These are phyloP conservation scores for Manihot esculenta DNA, from an alignment of 441 rosid genomes.

Conservation along the genomic window DNA sequence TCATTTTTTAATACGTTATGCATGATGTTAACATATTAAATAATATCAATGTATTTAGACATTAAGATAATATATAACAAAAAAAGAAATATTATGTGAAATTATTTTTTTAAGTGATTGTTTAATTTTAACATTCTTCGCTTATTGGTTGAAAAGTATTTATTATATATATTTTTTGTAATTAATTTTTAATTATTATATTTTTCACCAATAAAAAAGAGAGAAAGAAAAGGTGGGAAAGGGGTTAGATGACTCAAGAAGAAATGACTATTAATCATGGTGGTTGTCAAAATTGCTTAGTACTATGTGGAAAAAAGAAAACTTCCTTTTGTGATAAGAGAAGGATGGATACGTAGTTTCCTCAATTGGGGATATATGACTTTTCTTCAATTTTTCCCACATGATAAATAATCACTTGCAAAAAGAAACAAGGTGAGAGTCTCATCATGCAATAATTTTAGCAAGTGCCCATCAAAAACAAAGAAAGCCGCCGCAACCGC, in stretches of 20 bases:
- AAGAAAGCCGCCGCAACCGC: not conserved
- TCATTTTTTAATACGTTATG: too few relatives aligned
- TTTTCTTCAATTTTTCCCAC: not conserved
- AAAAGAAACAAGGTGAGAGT: slow-evolving; percentile 10
- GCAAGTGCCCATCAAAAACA: slow-evolving; percentile 6
- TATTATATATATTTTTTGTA: too few relatives aligned
- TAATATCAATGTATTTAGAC: too few relatives aligned
- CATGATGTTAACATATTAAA: too few relatives aligned
- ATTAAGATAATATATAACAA: too few relatives aligned
- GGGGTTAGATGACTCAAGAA: slow-evolving; percentile 15
- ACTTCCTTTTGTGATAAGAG: slow-evolving; percentile 16
- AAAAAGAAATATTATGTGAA: too few relatives aligned
- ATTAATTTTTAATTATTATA: too few relatives aligned
- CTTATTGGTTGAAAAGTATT: too few relatives aligned
- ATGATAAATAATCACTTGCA: not conserved
- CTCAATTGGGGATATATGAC: slow-evolving; percentile 16
- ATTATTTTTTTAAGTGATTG: too few relatives aligned
- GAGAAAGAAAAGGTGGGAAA: not conserved
- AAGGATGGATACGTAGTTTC: slow-evolving; percentile 19
- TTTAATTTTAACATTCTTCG: too few relatives aligned
- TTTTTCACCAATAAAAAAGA: too few relatives aligned
- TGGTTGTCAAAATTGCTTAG: slow-evolving; percentile 26
- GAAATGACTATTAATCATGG: slow-evolving; percentile 12
- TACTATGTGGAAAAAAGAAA: slow-evolving; percentile 18
- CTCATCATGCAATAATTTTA: slow-evolving; percentile 14